These are phyloP conservation scores for Trichoderma endophyticum DNA, from an alignment of 2,329 filamentous ascomycete species.

Conservation along the genomic window DNA sequence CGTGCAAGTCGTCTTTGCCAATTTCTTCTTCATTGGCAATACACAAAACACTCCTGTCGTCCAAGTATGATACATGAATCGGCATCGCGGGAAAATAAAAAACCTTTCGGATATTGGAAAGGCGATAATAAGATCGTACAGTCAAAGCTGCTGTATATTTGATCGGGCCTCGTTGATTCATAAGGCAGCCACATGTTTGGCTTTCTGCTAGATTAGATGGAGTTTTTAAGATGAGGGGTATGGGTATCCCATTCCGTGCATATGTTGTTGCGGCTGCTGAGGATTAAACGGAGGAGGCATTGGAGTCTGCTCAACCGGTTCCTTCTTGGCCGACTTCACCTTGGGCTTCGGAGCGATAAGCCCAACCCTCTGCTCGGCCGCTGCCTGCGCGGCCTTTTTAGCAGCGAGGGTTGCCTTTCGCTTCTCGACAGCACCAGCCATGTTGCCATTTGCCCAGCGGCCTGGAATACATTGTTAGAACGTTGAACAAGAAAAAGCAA, in stretches of 20 bases:
- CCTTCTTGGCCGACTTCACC: conserved; percentile 35
- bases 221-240: conserved; percentile 22
- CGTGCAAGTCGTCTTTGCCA: conserved; percentile 8
- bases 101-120: not conserved
- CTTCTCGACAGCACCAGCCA: conserved; percentile 59
- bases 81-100: not conserved
- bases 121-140: not conserved
- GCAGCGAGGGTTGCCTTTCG: conserved; percentile 58
- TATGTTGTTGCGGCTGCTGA: conserved; percentile 28
- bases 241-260: conserved; percentile 30
- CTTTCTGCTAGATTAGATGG: not conserved
- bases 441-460: conserved; percentile 59
- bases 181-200: not conserved
- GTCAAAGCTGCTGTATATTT: not conserved
- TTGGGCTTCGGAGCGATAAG: conserved; percentile 39
- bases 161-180: not conserved
- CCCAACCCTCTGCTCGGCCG: conserved; percentile 37
- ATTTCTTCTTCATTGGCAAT: not conserved
- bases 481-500: not conserved
- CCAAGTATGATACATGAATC: conserved; percentile 15
- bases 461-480: conserved; percentile 38
- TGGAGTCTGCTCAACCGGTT: conserved; percentile 27
- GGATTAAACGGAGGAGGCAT: conserved; percentile 11
- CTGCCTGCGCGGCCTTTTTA: conserved; percentile 52
- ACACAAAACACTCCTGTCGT: not conserved